Evolutionary conservation across 2,329 filamentous ascomycete genomes (phyloP).

Genomic region (Aplosporella prunicola): DNA sequence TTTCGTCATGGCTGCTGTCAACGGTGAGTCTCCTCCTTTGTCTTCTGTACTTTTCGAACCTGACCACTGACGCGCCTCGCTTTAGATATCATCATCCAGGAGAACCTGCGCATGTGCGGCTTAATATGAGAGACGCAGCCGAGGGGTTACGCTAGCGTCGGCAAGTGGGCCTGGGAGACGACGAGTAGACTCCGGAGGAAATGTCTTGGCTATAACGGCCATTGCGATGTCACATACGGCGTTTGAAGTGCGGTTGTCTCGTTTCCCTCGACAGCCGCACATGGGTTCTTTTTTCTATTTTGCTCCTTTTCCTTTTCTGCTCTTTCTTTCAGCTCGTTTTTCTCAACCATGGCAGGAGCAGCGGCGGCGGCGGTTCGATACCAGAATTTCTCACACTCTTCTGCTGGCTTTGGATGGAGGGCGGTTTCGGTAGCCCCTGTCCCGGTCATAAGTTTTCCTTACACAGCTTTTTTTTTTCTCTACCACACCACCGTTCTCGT

Average conservation of each 20-base stretch:
- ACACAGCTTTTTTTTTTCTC: too few species aligned
- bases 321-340: not conserved
- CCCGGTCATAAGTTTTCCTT: too few species aligned
- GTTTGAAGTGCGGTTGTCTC: slow-evolving; percentile 10
- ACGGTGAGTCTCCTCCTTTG: slow-evolving; percentile 56
- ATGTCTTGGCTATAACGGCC: slow-evolving; percentile 3
- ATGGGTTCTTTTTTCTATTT: slow-evolving; percentile 7
- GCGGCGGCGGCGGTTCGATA: not conserved
- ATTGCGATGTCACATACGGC: slow-evolving; percentile 10
- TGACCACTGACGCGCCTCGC: too few species aligned
- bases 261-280: slow-evolving; percentile 6
- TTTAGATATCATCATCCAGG: slow-evolving; percentile 99
- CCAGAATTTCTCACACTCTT: not conserved
- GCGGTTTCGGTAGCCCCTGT: slow-evolving; percentile 9
- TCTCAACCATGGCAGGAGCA: not conserved
- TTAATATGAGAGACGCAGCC: slow-evolving; percentile 61
- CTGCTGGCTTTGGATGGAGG: too few species aligned
- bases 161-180: slow-evolving; percentile 2
- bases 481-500: slow-evolving; percentile 7
- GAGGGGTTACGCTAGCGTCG: not conserved
- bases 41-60: too few species aligned
- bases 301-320: slow-evolving; percentile 1
- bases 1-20: slow-evolving; percentile 99
- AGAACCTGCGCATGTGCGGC: slow-evolving; percentile 94
- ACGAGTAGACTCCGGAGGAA: slow-evolving; percentile 10